phyloP scores from a whole-genome alignment of 1,284 basidiomycete genomes.

The Ganoderma meredithae region DNA sequence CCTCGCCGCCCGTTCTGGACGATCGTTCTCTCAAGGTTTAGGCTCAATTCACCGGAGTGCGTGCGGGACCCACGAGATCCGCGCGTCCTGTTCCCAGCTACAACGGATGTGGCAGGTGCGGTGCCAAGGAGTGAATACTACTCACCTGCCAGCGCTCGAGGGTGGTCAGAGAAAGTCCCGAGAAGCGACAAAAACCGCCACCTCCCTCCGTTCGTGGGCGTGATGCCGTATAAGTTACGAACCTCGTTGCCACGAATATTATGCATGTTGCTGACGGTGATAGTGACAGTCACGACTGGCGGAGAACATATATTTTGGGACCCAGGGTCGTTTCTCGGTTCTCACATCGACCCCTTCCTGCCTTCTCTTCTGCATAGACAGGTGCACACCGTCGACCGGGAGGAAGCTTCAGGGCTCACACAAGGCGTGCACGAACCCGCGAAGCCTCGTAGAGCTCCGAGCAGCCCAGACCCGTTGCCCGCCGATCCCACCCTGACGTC shows the following conservation, averaged over 20 bases:
- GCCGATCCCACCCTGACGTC: not conserved
- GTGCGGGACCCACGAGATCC: slow-evolving; percentile 6
- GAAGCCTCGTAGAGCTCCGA: not conserved
- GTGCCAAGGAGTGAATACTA: not conserved
- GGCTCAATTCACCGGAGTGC: slow-evolving; percentile 24
- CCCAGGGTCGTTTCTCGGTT: not conserved
- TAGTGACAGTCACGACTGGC: not conserved
- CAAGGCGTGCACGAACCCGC: not conserved
- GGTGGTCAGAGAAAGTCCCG: not conserved
- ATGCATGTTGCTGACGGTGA: not conserved
- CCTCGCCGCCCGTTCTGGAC: not conserved
- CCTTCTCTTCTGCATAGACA: not conserved
- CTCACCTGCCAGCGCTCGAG: not conserved
- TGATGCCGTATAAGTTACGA: not conserved
- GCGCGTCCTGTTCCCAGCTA: not conserved
- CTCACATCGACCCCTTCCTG: not conserved
- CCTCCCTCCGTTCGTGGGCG: not conserved
- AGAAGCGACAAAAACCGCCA: not conserved
- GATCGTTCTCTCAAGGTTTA: slow-evolving; percentile 25
- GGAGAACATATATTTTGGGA: not conserved
- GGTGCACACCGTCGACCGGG: not conserved
- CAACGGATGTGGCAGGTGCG: not conserved
- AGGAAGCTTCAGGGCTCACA: not conserved
- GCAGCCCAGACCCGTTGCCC: not conserved
- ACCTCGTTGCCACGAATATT: not conserved